Base-by-base conservation (phyloP, 2,329 filamentous ascomycete genomes). In the Fusarium sacchari region DNA sequence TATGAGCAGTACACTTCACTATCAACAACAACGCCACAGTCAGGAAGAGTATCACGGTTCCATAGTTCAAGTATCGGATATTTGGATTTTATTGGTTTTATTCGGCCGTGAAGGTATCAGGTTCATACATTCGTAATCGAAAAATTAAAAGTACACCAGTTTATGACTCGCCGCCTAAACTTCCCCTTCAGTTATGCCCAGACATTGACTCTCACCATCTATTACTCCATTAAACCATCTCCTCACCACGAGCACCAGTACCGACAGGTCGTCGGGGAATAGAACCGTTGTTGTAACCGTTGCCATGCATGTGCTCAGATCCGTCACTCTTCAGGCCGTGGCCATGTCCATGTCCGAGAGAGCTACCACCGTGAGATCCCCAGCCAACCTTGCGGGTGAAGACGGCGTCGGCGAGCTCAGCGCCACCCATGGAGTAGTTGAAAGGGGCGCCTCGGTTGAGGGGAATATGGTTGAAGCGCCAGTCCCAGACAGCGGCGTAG, bases 401-500 rank as follows among this genome's bases (percentile, higher is more conserved):
- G 7, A 89, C 82, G 1, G 88, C 85, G 60, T 88, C 83, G 61
- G 86, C 84, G 55, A 91, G 85, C 53, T 87, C 86, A 8, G 79
- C 81, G 12, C 80, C 79, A 1, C 81, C 82, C n/a, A 73, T 43
- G 14, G 73, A 83, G 69, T 89, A 90, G 28, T 83, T 81, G 76
- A 90, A 91, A 0, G 89, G 84, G 26, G 85, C 82, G 46, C 86
- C 84, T 26, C 90, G 86, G 73, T 89, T 87, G 10, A 93, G 84
- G 24, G 91, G 91, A 37, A 93, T 87, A 78, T 93, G 91, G 78
- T 88, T 88, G 72, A 79, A 91, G 32, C 90, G 83, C 84, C 89
- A 93, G 79, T 93, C 90, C 89, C 90, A 93, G 57, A 93, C 84
- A 14, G 87, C 84, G 1, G 90, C 90, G 74, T 92, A 94, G 6